Evolutionary conservation across 2,329 filamentous ascomycete genomes (phyloP), one percentile per base, ranked within the genome.

Genomic region (Pestalotiopsis sp.): DNA sequence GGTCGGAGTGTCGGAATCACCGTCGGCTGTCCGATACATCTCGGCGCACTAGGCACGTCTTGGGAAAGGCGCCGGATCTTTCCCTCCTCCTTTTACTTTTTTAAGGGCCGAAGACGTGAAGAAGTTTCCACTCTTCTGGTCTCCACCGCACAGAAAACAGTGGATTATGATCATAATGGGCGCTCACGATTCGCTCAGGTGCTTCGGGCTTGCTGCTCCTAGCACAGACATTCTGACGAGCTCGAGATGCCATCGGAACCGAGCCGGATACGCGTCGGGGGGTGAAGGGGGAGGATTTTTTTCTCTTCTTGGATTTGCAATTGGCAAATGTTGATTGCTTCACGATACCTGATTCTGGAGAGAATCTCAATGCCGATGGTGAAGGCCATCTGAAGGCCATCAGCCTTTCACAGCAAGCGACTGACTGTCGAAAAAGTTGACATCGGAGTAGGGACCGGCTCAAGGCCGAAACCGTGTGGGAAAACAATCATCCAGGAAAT

Each of bases 71-170:
- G 61, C n/a, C 36, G 59, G 31, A 62, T 36, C 11, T 14, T 20
- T 62, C 38, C 49, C 39, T 12, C 13, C n/a, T 13, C 61, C 9
- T 27, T 25, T 58, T 13, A 58, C 17, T 39, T 31, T 49, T 25
- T 13, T 2, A 7, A 64, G 38, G 39, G 38, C n/a, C 20, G 9
- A 64, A 13, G 11, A 17, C 45, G 0, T 17, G 20, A 36, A 20
- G n/a, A 20, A n/a, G 61, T 64, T 64, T 64, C 61, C 61, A 64
- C 61, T 25, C 57, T 59, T 20, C 13, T 45, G 3, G 61, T 23
- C 61, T 64, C 61, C 61, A 64, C 61, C 25, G 20, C 39, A 64
- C 59, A 62, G 14, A 39, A 62, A 39, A 41, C 38, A 62, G 59
- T 62, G 36, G 57, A 59, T 59, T 27, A 36, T 36, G 57, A 9